These are phyloP conservation scores for Aspergillus nanangensis DNA, from an alignment of 495 filamentous ascomycete genomes.

Conservation along the genomic window DNA sequence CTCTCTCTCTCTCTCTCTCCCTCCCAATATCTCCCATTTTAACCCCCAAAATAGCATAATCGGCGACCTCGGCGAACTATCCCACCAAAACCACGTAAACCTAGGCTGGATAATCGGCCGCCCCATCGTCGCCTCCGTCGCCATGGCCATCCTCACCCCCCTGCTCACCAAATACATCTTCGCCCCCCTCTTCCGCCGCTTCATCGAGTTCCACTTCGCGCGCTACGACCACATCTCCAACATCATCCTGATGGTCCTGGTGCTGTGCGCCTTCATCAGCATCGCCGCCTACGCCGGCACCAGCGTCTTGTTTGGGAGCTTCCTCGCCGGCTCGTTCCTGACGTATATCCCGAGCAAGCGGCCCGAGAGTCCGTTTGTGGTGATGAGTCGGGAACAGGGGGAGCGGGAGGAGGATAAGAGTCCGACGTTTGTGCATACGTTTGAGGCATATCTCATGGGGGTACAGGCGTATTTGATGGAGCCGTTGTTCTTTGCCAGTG, in stretches of 20 bases:
- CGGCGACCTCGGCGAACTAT: conserved; percentile 32
- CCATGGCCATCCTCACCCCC: conserved; percentile 46
- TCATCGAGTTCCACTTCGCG: conserved; percentile 28
- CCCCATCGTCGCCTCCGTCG: conserved; percentile 53
- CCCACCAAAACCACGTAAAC: conserved; percentile 23
- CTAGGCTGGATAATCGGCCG: conserved; percentile 43
- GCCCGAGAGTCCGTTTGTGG: conserved; percentile 28
- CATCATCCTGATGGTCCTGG: conserved; percentile 34
- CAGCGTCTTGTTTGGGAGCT: conserved; percentile 63
- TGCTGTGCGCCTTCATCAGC: conserved; percentile 45
- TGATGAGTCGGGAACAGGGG: conserved; percentile 28
- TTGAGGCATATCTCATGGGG: conserved; percentile 25
- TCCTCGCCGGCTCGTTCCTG: conserved; percentile 55
- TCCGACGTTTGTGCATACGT: conserved; percentile 31
- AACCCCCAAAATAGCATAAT: conserved; percentile 37
- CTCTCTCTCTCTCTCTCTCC: no score
- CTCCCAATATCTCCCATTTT: no score
- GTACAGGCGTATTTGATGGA: conserved; percentile 53
- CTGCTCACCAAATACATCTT: conserved; percentile 43
- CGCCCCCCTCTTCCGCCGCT: conserved; percentile 35
- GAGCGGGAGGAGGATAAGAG: conserved; percentile 38
- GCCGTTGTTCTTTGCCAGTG: conserved; percentile 68
- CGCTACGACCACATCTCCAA: conserved; percentile 27
- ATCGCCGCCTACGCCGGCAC: conserved; percentile 56
- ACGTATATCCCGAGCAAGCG: conserved; percentile 41